Evolutionary conservation across 2,329 filamentous ascomycete genomes (phyloP).

Genomic region (Aspergillus sojae): DNA sequence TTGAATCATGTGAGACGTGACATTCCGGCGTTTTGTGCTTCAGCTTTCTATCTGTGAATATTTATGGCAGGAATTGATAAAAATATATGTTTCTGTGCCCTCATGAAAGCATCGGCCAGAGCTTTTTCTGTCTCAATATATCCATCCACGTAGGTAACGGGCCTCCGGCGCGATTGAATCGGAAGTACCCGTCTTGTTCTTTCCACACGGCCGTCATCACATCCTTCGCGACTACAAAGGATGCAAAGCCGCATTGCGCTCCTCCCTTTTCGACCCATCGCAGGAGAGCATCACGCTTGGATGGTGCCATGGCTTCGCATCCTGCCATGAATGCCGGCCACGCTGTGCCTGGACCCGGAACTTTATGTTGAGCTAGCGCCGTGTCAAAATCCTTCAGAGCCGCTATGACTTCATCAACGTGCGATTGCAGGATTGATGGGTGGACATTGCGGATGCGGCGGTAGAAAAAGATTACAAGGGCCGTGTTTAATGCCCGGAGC

Average conservation of each 20-base stretch:
- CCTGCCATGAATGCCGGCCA: slow-evolving; percentile 48
- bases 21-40: not conserved
- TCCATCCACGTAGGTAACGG: slow-evolving; percentile 34
- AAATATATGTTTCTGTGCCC: not conserved
- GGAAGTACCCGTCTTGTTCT: slow-evolving; percentile 30
- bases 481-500: slow-evolving; percentile 43
- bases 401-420: slow-evolving; percentile 40
- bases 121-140: slow-evolving; percentile 24
- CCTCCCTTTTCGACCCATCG: slow-evolving; percentile 30
- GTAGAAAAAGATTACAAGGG: slow-evolving; percentile 48
- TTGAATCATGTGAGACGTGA: not conserved
- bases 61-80: not conserved
- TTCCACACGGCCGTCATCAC: slow-evolving; percentile 34
- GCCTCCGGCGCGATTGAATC: slow-evolving; percentile 20
- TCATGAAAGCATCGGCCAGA: slow-evolving; percentile 34
- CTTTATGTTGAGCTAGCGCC: slow-evolving; percentile 19
- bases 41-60: not conserved
- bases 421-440: slow-evolving; percentile 41
- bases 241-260: slow-evolving; percentile 25
- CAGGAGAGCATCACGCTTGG: slow-evolving; percentile 25
- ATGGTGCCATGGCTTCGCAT: slow-evolving; percentile 37
- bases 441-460: slow-evolving; percentile 44
- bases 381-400: slow-evolving; percentile 35
- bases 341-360: slow-evolving; percentile 30
- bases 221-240: slow-evolving; percentile 28